Conservation (phyloP, 257 asterid species). For the Solanum pennellii region DNA sequence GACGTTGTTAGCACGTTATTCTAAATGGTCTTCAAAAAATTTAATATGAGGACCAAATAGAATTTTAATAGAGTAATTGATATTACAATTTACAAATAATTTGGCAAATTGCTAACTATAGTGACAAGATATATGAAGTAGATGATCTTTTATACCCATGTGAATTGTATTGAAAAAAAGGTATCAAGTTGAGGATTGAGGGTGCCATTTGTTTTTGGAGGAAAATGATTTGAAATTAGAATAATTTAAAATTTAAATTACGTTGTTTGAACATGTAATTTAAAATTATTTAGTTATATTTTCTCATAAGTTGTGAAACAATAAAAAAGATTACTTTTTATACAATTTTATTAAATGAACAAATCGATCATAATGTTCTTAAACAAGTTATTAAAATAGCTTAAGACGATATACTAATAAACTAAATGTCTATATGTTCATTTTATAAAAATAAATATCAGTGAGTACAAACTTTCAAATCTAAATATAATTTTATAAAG, state of each 20-base stretch:
- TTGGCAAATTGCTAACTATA: constrained; percentile 15
- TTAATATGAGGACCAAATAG: not conserved
- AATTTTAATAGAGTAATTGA: too few relatives aligned
- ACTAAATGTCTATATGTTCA: not conserved
- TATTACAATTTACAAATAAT: not conserved
- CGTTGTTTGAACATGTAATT: too few relatives aligned
- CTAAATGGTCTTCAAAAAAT: not conserved
- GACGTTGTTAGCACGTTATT: not conserved
- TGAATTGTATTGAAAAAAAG: not conserved
- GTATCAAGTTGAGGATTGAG: constrained; percentile 15
- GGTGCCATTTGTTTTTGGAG: not conserved
- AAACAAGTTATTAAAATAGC: too few relatives aligned
- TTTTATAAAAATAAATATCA: not conserved
- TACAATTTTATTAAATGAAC: too few relatives aligned
- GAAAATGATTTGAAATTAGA: too few relatives aligned
- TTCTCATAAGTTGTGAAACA: not conserved
- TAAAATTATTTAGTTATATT: too few relatives aligned
- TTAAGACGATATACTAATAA: not conserved
- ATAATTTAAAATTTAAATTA: too few relatives aligned
- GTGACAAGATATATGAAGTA: constrained; percentile 2
- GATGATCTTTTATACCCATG: not conserved
- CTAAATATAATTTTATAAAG: too few relatives aligned
- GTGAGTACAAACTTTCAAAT: not conserved
- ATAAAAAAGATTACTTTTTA: too few relatives aligned
- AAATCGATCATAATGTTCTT: not conserved